A percentile compares a stretch with the other conserved stretches of the same genome.
Conservation (phyloP, 371 early-diverging fungal genomes). For the Syncephalastrum sp. region DNA sequence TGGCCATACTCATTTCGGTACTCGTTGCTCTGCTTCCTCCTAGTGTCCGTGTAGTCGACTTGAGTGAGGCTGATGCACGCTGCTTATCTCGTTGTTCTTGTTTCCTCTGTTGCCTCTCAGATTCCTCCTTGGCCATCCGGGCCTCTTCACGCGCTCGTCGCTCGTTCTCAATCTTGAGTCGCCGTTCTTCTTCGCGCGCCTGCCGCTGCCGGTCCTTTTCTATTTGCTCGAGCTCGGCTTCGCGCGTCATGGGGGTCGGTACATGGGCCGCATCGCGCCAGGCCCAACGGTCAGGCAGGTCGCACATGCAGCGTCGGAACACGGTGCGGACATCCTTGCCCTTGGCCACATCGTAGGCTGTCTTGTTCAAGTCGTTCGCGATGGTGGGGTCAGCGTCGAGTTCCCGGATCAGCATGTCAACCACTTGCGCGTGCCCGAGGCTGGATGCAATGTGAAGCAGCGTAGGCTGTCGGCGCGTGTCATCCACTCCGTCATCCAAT, state of each 20-base stretch:
- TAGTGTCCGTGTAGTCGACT: slow-evolving; percentile 18
- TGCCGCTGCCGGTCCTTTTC: slow-evolving; percentile 63
- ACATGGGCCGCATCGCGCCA: slow-evolving; percentile 67
- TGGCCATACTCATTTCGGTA: slow-evolving; percentile 34
- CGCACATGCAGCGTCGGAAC: slow-evolving; percentile 74
- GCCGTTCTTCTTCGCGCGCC: slow-evolving; percentile 52
- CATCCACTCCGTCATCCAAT: slow-evolving; percentile 40
- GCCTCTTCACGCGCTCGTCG: slow-evolving; percentile 21
- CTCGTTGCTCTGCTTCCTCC: slow-evolving; percentile 18
- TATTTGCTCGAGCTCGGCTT: slow-evolving; percentile 68
- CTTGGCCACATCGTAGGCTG: slow-evolving; percentile 80
- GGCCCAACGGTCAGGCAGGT: slow-evolving; percentile 64
- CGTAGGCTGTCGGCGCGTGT: slow-evolving; percentile 57
- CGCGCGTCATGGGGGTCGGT: slow-evolving; percentile 76
- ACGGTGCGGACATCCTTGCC: slow-evolving; percentile 77
- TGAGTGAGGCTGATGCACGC: slow-evolving; percentile 16
- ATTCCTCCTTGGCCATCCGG: slow-evolving; percentile 29
- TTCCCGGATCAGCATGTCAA: slow-evolving; percentile 64
- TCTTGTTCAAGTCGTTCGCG: slow-evolving; percentile 56
- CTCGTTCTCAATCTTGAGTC: slow-evolving; percentile 33
- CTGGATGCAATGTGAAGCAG: slow-evolving; percentile 69
- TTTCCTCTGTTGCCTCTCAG: slow-evolving; percentile 33
- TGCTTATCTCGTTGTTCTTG: slow-evolving; percentile 18
- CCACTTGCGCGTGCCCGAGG: slow-evolving; percentile 54
- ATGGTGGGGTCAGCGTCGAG: slow-evolving; percentile 80